phyloP scores from a whole-genome alignment of 352 stramenopile genomes.

The Phytophthora citricola region DNA sequence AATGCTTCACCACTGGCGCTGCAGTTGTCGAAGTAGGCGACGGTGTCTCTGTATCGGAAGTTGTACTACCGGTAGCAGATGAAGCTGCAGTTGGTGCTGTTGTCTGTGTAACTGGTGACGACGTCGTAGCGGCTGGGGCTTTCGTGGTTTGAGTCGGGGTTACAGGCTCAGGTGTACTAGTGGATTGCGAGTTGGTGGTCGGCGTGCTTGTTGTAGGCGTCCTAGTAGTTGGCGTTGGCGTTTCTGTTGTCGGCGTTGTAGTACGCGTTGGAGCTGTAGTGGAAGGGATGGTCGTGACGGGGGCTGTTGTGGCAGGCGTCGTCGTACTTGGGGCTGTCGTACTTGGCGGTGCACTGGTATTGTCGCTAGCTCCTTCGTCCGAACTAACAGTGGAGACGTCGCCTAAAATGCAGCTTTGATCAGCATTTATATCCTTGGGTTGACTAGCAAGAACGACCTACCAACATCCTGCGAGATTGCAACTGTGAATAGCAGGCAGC shows the following conservation, averaged over 20 bases:
- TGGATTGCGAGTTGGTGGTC: neutral
- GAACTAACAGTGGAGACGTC: slow-evolving; percentile 6
- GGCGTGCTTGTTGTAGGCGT: neutral
- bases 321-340: neutral
- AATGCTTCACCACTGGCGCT: slow-evolving; percentile 30
- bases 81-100: slow-evolving; percentile 6
- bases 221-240: neutral
- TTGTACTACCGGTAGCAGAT: neutral
- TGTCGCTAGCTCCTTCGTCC: slow-evolving; percentile 7
- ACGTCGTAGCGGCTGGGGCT: neutral
- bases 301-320: neutral
- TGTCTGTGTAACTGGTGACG: neutral
- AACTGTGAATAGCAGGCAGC: neutral
- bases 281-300: neutral
- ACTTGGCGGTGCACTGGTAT: slow-evolving; percentile 1
- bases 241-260: neutral
- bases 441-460: neutral
- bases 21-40: slow-evolving; percentile 8
- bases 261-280: slow-evolving; percentile 2
- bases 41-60: neutral
- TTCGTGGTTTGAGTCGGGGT: neutral
- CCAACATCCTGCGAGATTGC: slow-evolving; percentile 3
- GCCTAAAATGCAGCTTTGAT: neutral
- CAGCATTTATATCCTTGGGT: neutral
- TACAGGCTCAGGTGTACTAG: neutral